Evolutionary conservation across 2,329 filamentous ascomycete species (phyloP), one percentile per base, ranked within the genome.

Genomic region (Talaromyces sp.): DNA sequence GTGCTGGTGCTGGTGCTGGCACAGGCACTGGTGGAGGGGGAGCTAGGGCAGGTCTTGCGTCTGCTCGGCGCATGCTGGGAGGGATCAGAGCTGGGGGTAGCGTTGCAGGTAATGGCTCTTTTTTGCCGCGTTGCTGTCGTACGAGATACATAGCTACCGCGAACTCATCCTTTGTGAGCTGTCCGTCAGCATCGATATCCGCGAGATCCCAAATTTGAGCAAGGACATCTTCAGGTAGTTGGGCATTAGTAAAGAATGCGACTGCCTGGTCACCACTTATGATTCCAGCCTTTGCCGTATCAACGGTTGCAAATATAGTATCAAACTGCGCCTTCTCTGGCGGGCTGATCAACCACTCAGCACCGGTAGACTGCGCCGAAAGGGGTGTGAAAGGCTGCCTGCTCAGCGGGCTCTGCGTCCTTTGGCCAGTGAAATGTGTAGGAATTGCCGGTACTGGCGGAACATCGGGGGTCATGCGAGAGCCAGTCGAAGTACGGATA

Each of bases 81-180:
- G 95, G 95, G 35, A 98, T 85, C 45, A 98, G 82, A 70, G 90
- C 93, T 0, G 88, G 82, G 10, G 94, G 93, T 48, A 99, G 81
- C n/a, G 87, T 84, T 24, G 89, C 82, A 2, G 95, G 95, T 37
- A 98, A 78, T 33, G 86, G 81, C 64, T 89, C 87, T 65, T 87
- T 87, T 67, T 88, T 90, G 68, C 85, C 90, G 62, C 93, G 86
- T 76, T 97, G 93, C 75, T 96, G 91, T 67, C 93, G 87, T 71
- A 99, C 97, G 60, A 99, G 83, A 75, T 96, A 96, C 93, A 99
- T 97, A 62, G 95, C 94, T 56, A 99, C 93, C 0, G 95, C 93
- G 74, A 99, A 99, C 72, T 97, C 93, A 70, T 99, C 95, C 71
- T 87, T 88, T 56, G 85, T 93, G 64, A 99, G 82, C 65, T 90